phyloP scores from a whole-genome alignment of 2,329 filamentous ascomycete species.

The Alternaria ethzedia region DNA sequence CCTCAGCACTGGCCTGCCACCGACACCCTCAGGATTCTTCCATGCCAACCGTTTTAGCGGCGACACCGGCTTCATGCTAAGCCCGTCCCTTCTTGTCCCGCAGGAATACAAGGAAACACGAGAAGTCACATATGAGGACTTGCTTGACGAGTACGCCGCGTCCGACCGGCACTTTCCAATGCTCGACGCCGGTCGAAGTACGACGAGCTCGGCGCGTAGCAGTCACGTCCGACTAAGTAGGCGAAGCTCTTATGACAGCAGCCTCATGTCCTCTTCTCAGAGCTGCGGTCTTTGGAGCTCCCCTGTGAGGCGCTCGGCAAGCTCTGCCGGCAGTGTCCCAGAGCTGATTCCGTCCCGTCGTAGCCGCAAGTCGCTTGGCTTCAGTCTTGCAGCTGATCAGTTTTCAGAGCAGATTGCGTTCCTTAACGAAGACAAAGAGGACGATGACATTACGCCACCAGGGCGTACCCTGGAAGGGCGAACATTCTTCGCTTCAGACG shows the following conservation, averaged over 20 bases:
- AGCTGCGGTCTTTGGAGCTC: conserved; percentile 43
- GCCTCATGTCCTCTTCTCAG: conserved; percentile 54
- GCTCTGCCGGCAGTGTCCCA: conserved; percentile 48
- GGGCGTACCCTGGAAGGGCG: conserved; percentile 29
- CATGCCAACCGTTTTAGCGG: conserved; percentile 22
- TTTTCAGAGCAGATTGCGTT: conserved; percentile 42
- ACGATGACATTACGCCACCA: conserved; percentile 39
- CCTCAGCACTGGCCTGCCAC: conserved; percentile 31
- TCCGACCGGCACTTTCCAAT: conserved; percentile 57
- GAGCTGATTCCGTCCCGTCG: conserved; percentile 47
- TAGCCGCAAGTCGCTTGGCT: conserved; percentile 35
- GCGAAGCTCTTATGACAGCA: conserved; percentile 63
- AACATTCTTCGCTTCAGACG: conserved; percentile 40
- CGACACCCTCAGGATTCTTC: conserved; percentile 39
- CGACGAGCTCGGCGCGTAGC: conserved; percentile 54
- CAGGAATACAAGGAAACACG: conserved; percentile 43
- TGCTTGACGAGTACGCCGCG: conserved; percentile 51
- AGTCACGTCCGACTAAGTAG: conserved; percentile 62
- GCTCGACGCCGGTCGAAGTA: conserved; percentile 47
- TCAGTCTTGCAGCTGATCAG: conserved; percentile 40
- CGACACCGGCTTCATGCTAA: conserved; percentile 46
- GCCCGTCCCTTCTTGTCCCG: conserved; percentile 45
- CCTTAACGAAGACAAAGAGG: conserved; percentile 37
- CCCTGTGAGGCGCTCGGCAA: conserved; percentile 44
- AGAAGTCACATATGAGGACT: conserved; percentile 48